Conservation (phyloP, 306 rosid genomes). For the Lupinus albus region DNA sequence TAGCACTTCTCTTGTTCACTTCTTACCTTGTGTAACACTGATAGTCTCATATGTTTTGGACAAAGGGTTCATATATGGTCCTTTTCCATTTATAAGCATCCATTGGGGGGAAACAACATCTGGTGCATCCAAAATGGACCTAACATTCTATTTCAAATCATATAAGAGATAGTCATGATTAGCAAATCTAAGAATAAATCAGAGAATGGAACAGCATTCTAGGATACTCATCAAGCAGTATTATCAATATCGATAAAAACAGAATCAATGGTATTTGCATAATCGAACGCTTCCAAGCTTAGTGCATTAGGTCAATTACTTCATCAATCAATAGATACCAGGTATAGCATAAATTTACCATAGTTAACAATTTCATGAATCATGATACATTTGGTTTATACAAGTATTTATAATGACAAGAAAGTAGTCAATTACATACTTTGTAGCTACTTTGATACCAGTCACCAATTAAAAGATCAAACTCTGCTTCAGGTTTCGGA, state of each 20-base stretch:
- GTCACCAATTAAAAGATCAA: slow-evolving; percentile 78
- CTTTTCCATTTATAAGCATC: slow-evolving; percentile 76
- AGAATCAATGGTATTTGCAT: not conserved
- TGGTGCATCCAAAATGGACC: slow-evolving; percentile 39
- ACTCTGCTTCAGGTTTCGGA: slow-evolving; percentile 73
- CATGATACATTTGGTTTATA: not conserved
- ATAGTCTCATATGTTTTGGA: slow-evolving; percentile 57
- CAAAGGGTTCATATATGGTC: slow-evolving; percentile 45
- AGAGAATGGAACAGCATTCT: not conserved
- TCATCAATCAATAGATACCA: not conserved
- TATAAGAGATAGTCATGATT: not conserved
- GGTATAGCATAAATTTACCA: not conserved
- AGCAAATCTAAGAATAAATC: slow-evolving; percentile 4
- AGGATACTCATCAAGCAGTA: not conserved
- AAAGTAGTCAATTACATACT: slow-evolving; percentile 43
- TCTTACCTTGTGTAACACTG: slow-evolving; percentile 67
- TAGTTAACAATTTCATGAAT: too few species aligned
- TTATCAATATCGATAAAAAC: slow-evolving; percentile 2
- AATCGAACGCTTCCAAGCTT: not conserved
- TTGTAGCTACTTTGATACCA: slow-evolving; percentile 71
- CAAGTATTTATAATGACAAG: not conserved
- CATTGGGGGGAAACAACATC: slow-evolving; percentile 47
- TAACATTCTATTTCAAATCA: slow-evolving; percentile 48
- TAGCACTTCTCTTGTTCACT: slow-evolving; percentile 15
- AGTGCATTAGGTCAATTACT: not conserved